Base-by-base conservation (phyloP, 371 early-diverging fungal species). In the Mortierella sp. region DNA sequence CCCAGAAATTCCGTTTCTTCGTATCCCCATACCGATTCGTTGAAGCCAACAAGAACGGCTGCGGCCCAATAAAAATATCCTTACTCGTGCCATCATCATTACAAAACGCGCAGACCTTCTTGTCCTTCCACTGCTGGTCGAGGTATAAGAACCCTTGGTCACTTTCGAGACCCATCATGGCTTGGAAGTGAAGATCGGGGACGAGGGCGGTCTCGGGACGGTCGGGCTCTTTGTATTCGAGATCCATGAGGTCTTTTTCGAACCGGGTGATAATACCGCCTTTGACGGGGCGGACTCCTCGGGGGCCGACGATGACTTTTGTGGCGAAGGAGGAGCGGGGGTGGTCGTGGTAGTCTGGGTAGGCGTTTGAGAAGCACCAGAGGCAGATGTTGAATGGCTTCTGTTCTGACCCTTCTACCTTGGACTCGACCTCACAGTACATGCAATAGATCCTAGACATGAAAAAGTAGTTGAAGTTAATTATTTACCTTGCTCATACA, bases 291-390 rank as follows among this genome's bases (percentile, higher is more conserved):
- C 91, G 89, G 18, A 89, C 76, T 24, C 89, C 83, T 56, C 75
- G 89, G 14, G 90, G 80, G 70, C 91, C 92, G 44, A 93, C 89
- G 0, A 96, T 91, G 0, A 94, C 90, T 43, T 94, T 91, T 16
- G 94, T 92, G 0, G 96, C 96, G 89, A 97, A 97, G 11, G 93
- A 90, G 1, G 93, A 91, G 0, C 94, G 91, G 21, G 96, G 95
- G 86, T 97, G 97, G 32, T 92, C 90, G 82, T 97, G 97, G 78
- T 91, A 89, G 24, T 89, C 87, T 21, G 96, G 97, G 74, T 96
- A 96, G 32, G 89, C 89, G 70, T 93, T 92, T 14, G 93, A 91
- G 82, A 95, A 97, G 83, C 97, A 97, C 80, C 91, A 90, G 48
- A 88, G 83, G 60, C 80, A 78, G 46, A 76, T 29, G 79, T 83